phyloP scores from a whole-genome alignment of 352 stramenopile species.

The Phytopythium delawarense region DNA sequence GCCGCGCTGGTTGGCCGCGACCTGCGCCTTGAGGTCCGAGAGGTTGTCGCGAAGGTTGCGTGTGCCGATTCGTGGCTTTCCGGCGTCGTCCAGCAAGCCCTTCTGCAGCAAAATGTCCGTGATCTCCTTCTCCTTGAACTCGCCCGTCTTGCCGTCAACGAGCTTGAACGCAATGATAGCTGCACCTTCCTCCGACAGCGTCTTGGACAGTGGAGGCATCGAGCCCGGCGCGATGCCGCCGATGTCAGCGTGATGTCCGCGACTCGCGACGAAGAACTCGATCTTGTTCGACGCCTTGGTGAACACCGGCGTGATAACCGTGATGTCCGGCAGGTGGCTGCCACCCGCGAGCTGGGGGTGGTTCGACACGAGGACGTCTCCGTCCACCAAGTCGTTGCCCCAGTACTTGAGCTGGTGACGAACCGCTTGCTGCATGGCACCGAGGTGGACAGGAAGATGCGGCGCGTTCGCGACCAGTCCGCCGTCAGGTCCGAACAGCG shows the following conservation, averaged over 20 bases:
- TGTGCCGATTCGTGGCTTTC: slow-evolving; percentile 88
- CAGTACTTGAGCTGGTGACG: slow-evolving; percentile 91
- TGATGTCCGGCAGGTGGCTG: slow-evolving; percentile 98
- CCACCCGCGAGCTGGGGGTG: slow-evolving; percentile 98
- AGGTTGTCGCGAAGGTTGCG: slow-evolving; percentile 97
- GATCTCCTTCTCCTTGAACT: slow-evolving; percentile 97
- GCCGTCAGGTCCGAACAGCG: slow-evolving; percentile 96
- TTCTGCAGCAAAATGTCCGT: slow-evolving; percentile 94
- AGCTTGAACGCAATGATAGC: slow-evolving; percentile 99
- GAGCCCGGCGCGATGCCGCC: slow-evolving; percentile 94
- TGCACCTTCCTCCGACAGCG: slow-evolving; percentile 96
- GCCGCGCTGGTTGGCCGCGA: slow-evolving; percentile 97
- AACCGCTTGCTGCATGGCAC: slow-evolving; percentile 98
- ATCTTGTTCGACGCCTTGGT: slow-evolving; percentile 86
- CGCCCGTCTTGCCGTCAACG: slow-evolving; percentile 88
- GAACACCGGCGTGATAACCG: slow-evolving; percentile 99
- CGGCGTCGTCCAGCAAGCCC: slow-evolving; percentile 72
- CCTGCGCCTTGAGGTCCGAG: slow-evolving; percentile 96
- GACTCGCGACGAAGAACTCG: slow-evolving; percentile 98
- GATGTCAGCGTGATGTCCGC: slow-evolving; percentile 98
- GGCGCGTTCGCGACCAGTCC: slow-evolving; percentile 99
- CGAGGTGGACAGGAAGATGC: slow-evolving; percentile 98
- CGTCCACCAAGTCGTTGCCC: slow-evolving; percentile 90
- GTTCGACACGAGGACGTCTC: slow-evolving; percentile 98
- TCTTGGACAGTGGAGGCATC: slow-evolving; percentile 96